Percentiles rank a stretch among this genome's conserved stretches.
Evolutionary conservation across 2,329 filamentous ascomycete species (phyloP).

Genomic region (Calonectria hongkongensis): DNA sequence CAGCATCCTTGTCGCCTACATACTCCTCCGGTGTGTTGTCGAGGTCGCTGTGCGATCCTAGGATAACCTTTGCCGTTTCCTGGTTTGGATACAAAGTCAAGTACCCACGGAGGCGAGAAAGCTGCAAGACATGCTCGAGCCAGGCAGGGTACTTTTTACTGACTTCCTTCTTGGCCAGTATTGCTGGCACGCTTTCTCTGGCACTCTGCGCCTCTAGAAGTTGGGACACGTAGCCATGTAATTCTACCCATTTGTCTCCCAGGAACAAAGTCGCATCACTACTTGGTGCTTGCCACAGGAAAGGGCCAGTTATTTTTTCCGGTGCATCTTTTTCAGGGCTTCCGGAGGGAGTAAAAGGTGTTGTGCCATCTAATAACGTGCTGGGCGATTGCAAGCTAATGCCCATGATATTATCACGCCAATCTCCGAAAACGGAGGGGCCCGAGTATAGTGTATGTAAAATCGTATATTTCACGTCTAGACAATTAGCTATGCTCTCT

Average conservation of each 20-base stretch:
- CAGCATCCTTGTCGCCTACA: conserved; percentile 53
- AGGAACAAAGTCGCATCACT: conserved; percentile 89
- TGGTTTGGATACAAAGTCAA: conserved; percentile 85
- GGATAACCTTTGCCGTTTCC: conserved; percentile 71
- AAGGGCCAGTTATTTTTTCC: conserved; percentile 69
- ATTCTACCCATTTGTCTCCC: conserved; percentile 89
- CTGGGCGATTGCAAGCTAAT: conserved; percentile 86
- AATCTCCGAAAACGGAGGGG: conserved; percentile 63
- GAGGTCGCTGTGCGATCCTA: conserved; percentile 86
- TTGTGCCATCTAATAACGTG: conserved; percentile 76
- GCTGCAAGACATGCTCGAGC: conserved; percentile 85
- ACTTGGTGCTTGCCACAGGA: conserved; percentile 90
- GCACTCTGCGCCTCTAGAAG: conserved; percentile 69
- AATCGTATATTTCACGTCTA: conserved; percentile 84
- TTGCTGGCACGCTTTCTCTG: conserved; percentile 59
- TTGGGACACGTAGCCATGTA: conserved; percentile 86
- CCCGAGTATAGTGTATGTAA: conserved; percentile 86
- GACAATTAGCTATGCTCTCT: conserved; percentile 42
- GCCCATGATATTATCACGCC: conserved; percentile 79
- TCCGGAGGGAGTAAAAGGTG: conserved; percentile 70
- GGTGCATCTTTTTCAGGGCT: conserved; percentile 42
- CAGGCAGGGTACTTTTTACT: conserved; percentile 83
- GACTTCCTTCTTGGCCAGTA: conserved; percentile 74
- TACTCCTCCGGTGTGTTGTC: conserved; percentile 84
- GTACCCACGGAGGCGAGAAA: conserved; percentile 86